Base-by-base conservation (phyloP, 768 basidiomycete species). In the Fibroporia radiculosa region DNA sequence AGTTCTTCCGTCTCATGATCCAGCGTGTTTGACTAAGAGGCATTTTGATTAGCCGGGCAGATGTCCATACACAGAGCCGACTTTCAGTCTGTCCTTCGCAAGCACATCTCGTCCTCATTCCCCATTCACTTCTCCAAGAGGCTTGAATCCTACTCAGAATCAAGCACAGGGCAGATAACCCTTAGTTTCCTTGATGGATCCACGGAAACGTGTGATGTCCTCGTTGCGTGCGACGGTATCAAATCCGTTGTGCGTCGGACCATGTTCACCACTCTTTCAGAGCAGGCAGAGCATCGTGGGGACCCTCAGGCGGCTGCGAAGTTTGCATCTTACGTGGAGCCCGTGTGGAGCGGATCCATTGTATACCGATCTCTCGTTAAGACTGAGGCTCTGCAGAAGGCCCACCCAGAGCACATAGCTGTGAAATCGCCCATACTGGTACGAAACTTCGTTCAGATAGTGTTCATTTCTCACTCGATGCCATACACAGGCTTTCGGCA, bases 351-450 rank as follows among this genome's bases (percentile, higher is more conserved):
- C 50, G 84, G 84, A 2, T 68, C 63, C 1, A 63, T 70, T 48
- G 73, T 74, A 1, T 84, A 84, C 58, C 74, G 82, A 40, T 62
- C 75, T 2, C 57, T 83, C n/a, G 73, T 84, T 45, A 64, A 71
- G 28, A 38, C 45, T 13, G 60, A 66, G n/a, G 42, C 45, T 1
- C 44, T 74, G 42, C 48, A 44, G 18, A 48, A 50, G 27, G 49
- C 53, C 13, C 7, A 51, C 24, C 66, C 64, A 3, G 40, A 56
- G 4, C 52, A 59, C n/a, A 27, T 29, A 1, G 47, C 56, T 4
- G 36, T 68, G 7, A 53, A 44, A 4, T 31, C 45, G 1, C 33
- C 56, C 5, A 42, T 51, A 22, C 13, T 33, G 19, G 65, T 67
- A 41, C 47, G 66, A 35, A 8, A 5, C 27, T 12, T 32, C 13